Base-by-base conservation (phyloP, 192 early-diverging fungal genomes). In the Mortierella claussenii region DNA sequence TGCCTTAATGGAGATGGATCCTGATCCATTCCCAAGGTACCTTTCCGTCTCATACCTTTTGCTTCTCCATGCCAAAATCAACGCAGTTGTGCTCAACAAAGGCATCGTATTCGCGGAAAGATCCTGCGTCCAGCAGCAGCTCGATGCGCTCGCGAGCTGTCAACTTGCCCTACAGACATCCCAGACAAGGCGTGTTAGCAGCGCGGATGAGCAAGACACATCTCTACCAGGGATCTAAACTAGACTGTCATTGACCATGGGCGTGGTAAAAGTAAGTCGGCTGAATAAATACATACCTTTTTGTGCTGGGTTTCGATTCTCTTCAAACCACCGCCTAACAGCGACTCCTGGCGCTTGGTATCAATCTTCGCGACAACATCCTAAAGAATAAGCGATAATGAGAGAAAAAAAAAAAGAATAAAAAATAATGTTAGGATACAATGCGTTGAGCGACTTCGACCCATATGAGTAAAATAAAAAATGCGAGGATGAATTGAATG, bases 81-180 rank as follows among this genome's bases (percentile, higher is more conserved):
- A 82, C 84, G 68, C 95, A 97, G 69, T 92, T 87, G 87, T 98
- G 97, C 83, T 97, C 94, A 7, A 97, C 94, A 84, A 96, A 98
- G 20, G 88, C 86, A 62, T 97, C 95, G 79, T 92, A 95, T 69
- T 98, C 97, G 42, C 90, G 83, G 88, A 98, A 97, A 15, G 91
- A 92, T 15, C 86, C 86, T 9, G 83, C 52, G 79, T 98, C 97
- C 28, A 98, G 69, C 54, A 98, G 83, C 21, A 98, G 80, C 53
- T 89, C 87, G 46, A 97, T 80, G 17, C 97, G 88, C 81, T 98
- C 97, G 33, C 97, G 88, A 32, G 96, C 95, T 11, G 96, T 97
- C 24, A 98, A 85, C 79, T 96, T 97, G 40, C 97, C 95, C 89
- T 94, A 47, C 57, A 46, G 34, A 33, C 18, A 30, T 48, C 7